Percentiles rank a stretch among this genome's conserved stretches.
These are phyloP conservation scores for Pseudogymnoascus destructans DNA, from an alignment of 2,329 filamentous ascomycete species.

Conservation along the genomic window DNA sequence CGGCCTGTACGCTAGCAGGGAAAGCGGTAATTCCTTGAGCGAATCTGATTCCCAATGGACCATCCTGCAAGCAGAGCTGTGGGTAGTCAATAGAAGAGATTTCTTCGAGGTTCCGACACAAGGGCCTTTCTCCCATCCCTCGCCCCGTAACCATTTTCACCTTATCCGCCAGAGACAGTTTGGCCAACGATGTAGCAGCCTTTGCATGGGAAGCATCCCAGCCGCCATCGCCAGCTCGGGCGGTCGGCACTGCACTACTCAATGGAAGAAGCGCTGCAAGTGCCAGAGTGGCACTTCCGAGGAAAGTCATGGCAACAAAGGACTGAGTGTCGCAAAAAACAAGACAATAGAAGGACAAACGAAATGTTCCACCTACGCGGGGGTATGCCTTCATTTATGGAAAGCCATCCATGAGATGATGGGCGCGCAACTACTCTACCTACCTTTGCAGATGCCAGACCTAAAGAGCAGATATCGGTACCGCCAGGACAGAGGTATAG, in stretches of 20 bases:
- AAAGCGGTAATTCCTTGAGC: constrained; percentile 61
- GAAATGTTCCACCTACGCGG: not conserved
- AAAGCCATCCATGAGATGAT: not conserved
- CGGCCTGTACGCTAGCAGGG: constrained; percentile 66
- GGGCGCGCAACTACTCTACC: constrained; percentile 1
- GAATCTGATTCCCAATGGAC: constrained; percentile 63
- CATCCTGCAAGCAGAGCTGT: constrained; percentile 65
- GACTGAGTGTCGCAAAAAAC: not conserved
- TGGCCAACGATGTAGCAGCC: constrained; percentile 51
- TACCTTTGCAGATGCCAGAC: not conserved
- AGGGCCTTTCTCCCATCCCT: constrained; percentile 60
- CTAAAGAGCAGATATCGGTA: not conserved
- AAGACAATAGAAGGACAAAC: not conserved
- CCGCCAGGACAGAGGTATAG: not conserved
- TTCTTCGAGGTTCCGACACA: constrained; percentile 52
- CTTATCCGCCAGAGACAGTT: constrained; percentile 64
- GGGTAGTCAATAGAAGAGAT: constrained; percentile 51
- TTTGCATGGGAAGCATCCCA: constrained; percentile 62
- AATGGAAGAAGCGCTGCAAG: constrained; percentile 6
- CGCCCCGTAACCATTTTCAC: constrained; percentile 68
- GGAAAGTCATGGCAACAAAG: not conserved
- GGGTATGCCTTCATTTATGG: not conserved
- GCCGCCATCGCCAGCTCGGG: constrained; percentile 13
- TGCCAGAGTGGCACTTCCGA: not conserved
- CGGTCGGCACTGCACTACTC: not conserved